Evolutionary conservation across 495 filamentous ascomycete species (phyloP), one percentile per base, ranked within the genome.

Genomic region (Penicillium soppii): DNA sequence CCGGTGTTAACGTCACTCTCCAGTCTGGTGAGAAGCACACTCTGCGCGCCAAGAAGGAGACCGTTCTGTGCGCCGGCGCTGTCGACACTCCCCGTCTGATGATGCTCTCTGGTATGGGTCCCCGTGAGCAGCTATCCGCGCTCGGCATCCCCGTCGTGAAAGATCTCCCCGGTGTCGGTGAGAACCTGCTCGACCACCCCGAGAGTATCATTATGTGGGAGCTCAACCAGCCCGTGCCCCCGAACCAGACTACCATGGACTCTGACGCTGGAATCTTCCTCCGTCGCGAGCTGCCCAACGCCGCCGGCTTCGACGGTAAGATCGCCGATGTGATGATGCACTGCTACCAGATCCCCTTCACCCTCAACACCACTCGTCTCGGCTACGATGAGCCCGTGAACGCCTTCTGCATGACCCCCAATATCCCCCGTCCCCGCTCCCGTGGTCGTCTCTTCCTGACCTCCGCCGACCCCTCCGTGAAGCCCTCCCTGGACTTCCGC

Each of bases 341-440:
- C 70, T 92, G 88, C 76, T 92, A 92, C 69, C 89, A 94, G 67
- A 91, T 91, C 48, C 89, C 88, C 26, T 91, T 91, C 69, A 85
- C 82, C 33, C 76, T 87, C 50, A 87, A 87, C 73, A 87, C 81
- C 42, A 65, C 70, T 5, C 78, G 89, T n/a, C 73, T 92, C 6
- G 89, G 89, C 37, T 91, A 92, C 58, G 80, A 88, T 58, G 75
- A 72, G 15, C 86, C 87, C 23, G 72, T 84, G 25, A 82, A 91
- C 61, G 89, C 89, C 46, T 94, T 94, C 71, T 92, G 89, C 79
- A 91, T 94, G 88, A 92, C 89, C 41, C 89, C 89, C 53, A 94
- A 94, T 69, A 94, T 92, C 57, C 89, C 89, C 6, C 85, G 88
- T 4, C 86, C 89, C 15, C 79, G 86, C n/a, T 88, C 84, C 22